phyloP scores from a whole-genome alignment of 345 rosid genomes.

The Pistacia integerrima region DNA sequence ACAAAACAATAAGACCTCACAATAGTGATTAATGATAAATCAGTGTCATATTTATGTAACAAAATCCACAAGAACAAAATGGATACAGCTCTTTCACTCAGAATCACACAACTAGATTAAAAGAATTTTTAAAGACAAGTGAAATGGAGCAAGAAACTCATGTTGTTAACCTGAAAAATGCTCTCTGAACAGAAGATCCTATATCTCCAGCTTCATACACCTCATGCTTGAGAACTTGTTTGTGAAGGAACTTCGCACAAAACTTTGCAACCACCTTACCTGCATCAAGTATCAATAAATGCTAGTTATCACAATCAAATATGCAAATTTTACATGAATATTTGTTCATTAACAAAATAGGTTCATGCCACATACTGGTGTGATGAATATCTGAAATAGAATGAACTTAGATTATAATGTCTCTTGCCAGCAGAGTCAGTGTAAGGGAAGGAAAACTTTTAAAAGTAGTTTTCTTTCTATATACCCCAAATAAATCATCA shows the following conservation, averaged over 20 bases:
- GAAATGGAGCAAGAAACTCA: background rate
- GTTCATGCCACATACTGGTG: background rate
- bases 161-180: constrained; percentile 73
- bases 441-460: background rate
- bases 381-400: background rate
- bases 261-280: constrained; percentile 96
- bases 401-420: background rate
- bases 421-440: background rate
- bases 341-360: background rate
- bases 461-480: background rate
- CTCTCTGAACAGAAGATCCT: constrained; percentile 66
- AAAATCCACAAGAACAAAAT: background rate
- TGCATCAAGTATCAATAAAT: constrained; percentile 28
- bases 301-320: background rate
- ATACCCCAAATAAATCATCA: background rate
- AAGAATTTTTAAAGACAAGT: background rate
- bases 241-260: constrained; percentile 90
- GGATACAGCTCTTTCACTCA: background rate
- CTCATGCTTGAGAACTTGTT: constrained; percentile 71
- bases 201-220: constrained; percentile 76
- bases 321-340: background rate
- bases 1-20: constrained; percentile 8
- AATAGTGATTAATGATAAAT: background rate
- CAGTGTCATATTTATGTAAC: background rate
- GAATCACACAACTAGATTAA: background rate